Evolutionary conservation across 163 green algal species (phyloP).

Genomic region (Scenedesmus sp.): DNA sequence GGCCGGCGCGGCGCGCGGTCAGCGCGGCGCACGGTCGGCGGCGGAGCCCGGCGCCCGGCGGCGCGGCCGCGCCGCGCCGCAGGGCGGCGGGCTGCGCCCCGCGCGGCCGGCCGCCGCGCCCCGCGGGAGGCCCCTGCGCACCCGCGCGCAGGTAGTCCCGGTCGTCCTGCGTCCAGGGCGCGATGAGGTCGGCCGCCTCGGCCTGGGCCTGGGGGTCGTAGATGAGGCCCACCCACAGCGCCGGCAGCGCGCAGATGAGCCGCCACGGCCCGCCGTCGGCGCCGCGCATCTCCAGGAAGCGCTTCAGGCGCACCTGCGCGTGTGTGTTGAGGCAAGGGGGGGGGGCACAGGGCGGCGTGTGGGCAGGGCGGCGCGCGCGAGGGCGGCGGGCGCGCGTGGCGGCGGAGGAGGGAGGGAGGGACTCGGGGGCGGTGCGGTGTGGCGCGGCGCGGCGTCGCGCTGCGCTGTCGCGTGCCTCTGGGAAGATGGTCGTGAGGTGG

Average conservation of each 20-base stretch:
- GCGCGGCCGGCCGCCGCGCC: background rate
- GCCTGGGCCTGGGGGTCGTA: slow-evolving; percentile 88
- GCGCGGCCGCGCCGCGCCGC: background rate
- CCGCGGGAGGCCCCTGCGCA: slow-evolving; percentile 17
- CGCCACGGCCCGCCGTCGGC: slow-evolving; percentile 92
- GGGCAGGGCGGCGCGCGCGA: too few relatives aligned
- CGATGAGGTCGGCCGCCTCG: slow-evolving; percentile 79
- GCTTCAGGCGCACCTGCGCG: slow-evolving; percentile 90
- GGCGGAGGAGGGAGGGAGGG: too few relatives aligned
- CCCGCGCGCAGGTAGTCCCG: slow-evolving; percentile 58
- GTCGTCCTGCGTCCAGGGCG: slow-evolving; percentile 81
- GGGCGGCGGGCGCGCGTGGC: too few relatives aligned
- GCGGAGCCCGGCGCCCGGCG: too few relatives aligned
- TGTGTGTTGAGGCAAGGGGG: background rate
- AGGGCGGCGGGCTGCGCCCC: background rate
- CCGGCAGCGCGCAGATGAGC: slow-evolving; percentile 92
- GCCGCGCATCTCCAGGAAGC: slow-evolving; percentile 98
- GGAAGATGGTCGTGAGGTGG: slow-evolving; percentile 98
- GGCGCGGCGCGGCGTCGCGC: too few relatives aligned
- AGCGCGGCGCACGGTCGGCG: background rate
- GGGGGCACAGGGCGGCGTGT: background rate
- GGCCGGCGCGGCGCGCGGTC: too few relatives aligned
- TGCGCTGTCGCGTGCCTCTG: slow-evolving; percentile 76
- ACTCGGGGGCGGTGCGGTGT: too few relatives aligned
- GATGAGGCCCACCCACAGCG: slow-evolving; percentile 94